These are phyloP conservation scores for Powellomyces hirtus DNA, from an alignment of 192 early-diverging fungal genomes.

Conservation along the genomic window DNA sequence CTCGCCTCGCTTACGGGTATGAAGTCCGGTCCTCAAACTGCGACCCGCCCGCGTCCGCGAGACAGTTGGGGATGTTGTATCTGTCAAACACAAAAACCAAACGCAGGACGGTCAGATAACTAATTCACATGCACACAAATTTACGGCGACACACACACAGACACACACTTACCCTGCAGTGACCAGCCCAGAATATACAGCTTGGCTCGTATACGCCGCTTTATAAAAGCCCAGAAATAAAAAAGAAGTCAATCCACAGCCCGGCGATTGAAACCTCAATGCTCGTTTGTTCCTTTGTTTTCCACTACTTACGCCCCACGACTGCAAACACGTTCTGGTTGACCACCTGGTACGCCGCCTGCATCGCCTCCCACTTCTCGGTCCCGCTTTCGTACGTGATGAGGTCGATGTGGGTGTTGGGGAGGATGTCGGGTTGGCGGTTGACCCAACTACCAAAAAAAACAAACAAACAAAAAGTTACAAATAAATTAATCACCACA, in stretches of 20 bases:
- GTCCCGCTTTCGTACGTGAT: not conserved
- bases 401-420: not conserved
- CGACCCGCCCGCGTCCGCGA: not conserved
- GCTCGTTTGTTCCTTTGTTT: not conserved
- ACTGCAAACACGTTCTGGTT: not conserved
- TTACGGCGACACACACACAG: not conserved
- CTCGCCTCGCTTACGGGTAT: not conserved
- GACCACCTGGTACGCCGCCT: not conserved
- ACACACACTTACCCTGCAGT: not conserved
- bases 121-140: no score
- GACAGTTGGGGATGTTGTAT: slow-evolving; percentile 1
- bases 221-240: not conserved
- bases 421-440: not conserved
- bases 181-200: not conserved
- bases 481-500: no score
- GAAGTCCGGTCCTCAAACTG: not conserved
- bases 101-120: no score
- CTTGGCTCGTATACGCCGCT: not conserved
- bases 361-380: not conserved
- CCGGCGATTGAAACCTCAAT: not conserved
- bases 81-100: not conserved
- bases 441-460: not conserved
- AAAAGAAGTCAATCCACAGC: no score
- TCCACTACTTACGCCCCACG: not conserved
- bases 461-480: not conserved